Evolutionary conservation across 2,329 filamentous ascomycete species (phyloP), one percentile per base, ranked within the genome.

Genomic region (Triangularia verruculosa): DNA sequence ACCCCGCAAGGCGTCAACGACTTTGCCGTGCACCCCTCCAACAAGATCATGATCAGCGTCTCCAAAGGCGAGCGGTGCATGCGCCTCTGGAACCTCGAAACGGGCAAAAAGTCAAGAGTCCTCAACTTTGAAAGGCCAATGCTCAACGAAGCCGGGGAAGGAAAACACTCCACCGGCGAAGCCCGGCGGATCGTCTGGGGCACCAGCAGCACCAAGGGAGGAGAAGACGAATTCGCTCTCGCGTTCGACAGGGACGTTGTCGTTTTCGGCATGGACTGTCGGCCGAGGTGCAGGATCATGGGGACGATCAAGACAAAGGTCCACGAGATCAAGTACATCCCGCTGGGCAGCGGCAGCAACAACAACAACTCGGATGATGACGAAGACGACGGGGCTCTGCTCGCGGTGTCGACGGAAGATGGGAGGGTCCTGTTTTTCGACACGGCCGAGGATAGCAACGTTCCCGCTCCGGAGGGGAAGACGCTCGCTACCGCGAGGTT

Each of bases 31-130:
- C 95, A 99, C 75, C 94, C 95, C 0, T 96, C 91, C 75, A 92
- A 96, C 85, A 98, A 97, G 79, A 81, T 99, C 58, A 97, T 98
- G 91, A 87, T 99, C 65, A 96, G 87, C 70, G 93, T 98, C 8
- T 90, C 92, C 69, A 92, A 89, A 71, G 93, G 93, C 68, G 95
- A 99, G 79, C 88, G 87, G 68, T 92, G 89, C 72, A 96, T 99
- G 91, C 83, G 95, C 68, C 77, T 98, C 68, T 99, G 95, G 95
- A 98, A 99, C 73, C 76, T 99, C 67, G 93, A 98, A 68, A 98
- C 94, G 2, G 95, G 93, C 15, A 96, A 94, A 79, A 97, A 97
- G 79, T 93, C 93, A 0, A 92, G 93, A 28, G 93, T 97, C 59
- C 79, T 99, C 70, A 95, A 91, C 74, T 98, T 98, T 75, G 85